Percentiles rank a stretch among this genome's conserved stretches.
phyloP scores from a whole-genome alignment of 768 basidiomycete genomes.

The Lanmaoa pseudosensibilis region DNA sequence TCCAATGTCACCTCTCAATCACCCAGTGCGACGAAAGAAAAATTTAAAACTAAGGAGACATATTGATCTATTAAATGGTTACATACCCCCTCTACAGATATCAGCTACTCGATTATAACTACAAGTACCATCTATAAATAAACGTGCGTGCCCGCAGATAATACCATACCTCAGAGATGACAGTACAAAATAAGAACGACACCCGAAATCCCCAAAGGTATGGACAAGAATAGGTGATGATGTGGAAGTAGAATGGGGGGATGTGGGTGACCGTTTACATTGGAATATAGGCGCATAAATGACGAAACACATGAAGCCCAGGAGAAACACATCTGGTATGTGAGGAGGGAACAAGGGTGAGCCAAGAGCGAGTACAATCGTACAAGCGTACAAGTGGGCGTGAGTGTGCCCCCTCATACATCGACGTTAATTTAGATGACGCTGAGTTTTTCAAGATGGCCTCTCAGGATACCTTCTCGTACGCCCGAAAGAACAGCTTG shows the following conservation, averaged over 20 bases:
- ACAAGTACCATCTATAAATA: background rate
- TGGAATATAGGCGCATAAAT: background rate
- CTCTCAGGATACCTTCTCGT: conserved; percentile 41
- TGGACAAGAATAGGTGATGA: no score
- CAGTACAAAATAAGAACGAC: no score
- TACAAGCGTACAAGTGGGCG: background rate
- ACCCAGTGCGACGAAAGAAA: background rate
- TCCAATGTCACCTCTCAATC: no score
- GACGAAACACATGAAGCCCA: background rate
- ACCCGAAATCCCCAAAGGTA: background rate
- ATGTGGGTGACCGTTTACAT: background rate
- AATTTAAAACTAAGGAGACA: no score
- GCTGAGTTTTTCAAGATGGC: conserved; percentile 33
- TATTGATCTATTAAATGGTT: background rate
- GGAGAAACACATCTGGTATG: background rate
- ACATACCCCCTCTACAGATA: background rate
- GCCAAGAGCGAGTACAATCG: background rate
- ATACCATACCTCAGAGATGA: no score
- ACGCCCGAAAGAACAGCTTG: conserved; percentile 40
- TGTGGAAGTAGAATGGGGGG: background rate
- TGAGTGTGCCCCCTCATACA: background rate
- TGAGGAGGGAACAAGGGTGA: background rate
- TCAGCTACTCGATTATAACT: background rate
- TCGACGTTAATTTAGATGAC: conserved; percentile 24
- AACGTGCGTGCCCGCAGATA: background rate